Conservation (phyloP, 441 rosid genomes). For the Jatropha multifida region DNA sequence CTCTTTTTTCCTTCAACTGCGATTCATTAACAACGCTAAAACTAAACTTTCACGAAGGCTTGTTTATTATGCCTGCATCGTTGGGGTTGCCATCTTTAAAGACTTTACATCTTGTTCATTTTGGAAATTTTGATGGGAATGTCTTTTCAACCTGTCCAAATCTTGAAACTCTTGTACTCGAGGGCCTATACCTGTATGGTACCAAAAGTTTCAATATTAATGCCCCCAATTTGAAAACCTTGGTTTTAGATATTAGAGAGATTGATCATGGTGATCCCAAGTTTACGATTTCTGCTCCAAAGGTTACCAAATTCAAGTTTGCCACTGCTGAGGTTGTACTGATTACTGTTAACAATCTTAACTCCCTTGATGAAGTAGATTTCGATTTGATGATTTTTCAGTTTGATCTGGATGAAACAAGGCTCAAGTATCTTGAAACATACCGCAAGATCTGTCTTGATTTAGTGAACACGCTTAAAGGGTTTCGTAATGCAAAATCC, state of each 20-base stretch:
- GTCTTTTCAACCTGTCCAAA: background rate
- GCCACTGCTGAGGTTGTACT: background rate
- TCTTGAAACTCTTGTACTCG: background rate
- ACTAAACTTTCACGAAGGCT: background rate
- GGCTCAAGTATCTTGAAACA: background rate
- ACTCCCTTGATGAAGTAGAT: background rate
- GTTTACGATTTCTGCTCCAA: background rate
- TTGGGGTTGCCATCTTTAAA: background rate
- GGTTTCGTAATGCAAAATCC: background rate
- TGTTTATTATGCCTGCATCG: background rate
- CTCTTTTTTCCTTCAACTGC: background rate
- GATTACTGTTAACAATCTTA: background rate
- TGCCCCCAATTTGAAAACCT: background rate
- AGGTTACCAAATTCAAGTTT: background rate
- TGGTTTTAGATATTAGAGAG: background rate
- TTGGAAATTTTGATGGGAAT: background rate
- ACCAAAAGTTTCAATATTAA: background rate
- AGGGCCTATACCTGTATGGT: background rate
- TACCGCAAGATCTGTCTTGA: too few species aligned
- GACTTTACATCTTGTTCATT: background rate
- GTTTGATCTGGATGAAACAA: background rate
- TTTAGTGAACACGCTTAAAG: background rate
- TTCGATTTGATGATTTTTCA: background rate
- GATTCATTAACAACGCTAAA: background rate
- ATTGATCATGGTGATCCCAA: too few species aligned